Evolutionary conservation across 176 grass and related monocot species (phyloP), one percentile per base, ranked within the genome.

Genomic region (Alloteropsis semialata): DNA sequence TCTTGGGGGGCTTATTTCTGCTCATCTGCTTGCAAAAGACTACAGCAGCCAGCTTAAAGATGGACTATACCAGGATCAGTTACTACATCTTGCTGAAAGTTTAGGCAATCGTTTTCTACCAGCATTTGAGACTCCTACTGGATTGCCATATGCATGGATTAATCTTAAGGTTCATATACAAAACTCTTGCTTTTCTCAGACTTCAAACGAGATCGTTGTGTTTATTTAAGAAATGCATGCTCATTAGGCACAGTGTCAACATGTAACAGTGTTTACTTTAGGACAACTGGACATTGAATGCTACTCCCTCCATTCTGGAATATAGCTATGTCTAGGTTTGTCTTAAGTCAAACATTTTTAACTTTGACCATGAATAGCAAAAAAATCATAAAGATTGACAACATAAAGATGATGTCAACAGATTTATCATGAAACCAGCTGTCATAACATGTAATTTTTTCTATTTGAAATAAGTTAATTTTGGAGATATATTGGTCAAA

Each of bases 1-100:
- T 87, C 96, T 95, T 71, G 96, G 96, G n/a, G 96, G 96, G 51
- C 91, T 95, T 88, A 85, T 98, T 87, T 98, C 96, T 90, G 93
- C 93, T 76, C 96, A 98, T 92, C 82, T 98, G 93, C 86, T 98
- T 84, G 96, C 96, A 78, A 87, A 88, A 82, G 93, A 90, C 69
- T 84, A 91, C 88, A 93, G 41, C 76, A 90, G 62, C 81, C 85
- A 86, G 82, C 82, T 90, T 39, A 81, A 44, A 69, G 60, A 92
- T 87, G 91, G 89, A 85, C 74, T 79, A 22, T 95, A 98, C 85
- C 82, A 93, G 65, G 86, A 95, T 81, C 93, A 91, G 45, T 92
- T 98, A 81, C 88, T 98, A 43, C 80, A 78, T 75, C 89, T 98
- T 86, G 96, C 96, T 62, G 82, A 90, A 93, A 90, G 88, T 88